Evolutionary conservation across 345 rosid genomes (phyloP), one percentile per base, ranked within the genome.

Genomic region (Boechera retrofracta): DNA sequence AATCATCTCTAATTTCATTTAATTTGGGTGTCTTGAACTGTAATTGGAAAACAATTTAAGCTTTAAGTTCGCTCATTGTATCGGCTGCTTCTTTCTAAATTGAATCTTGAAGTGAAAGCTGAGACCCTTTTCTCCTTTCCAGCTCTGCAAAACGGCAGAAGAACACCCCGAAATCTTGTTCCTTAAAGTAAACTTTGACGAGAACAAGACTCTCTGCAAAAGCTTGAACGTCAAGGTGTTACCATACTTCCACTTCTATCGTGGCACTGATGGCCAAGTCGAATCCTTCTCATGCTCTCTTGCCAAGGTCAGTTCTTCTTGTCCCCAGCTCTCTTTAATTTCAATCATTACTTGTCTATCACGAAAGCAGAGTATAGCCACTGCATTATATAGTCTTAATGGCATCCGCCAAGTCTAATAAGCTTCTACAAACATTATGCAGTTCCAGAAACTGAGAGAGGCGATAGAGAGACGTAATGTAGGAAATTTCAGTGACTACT

Each of bases 251-350:
- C 97, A 93, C 79, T 89, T 93, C 35, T 93, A 91, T 73, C 91
- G 94, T 1, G 89, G 81, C 7, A 52, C 90, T 29, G 82, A 91
- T 31, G 98, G 97, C 67, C 93, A 84, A 74, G 78, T 93, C 28
- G 98, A 93, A 63, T 88, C 97, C 44, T 93, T 91, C 77, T 85
- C 98, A 6, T 93, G 98, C 72, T 93, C 97, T 24, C 92, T 93
- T 63, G 88, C 86, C 52, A 93, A 93, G 92, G 98, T 89, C 32
- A 69, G 88, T 31, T 47, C 77, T 15, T 70, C 42, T 68, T 32
- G 4, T 24, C 45, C 11, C 49, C 32, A 60, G 5, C n/a, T 41
- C 21, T 59, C 44, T 58, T 49, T 66, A 6, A 31, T 26, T 42
- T 3, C 24, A 54, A 7, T 6, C 16, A 0, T 26, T 57, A 55